Base-by-base conservation (phyloP, 495 filamentous ascomycete genomes). In the Amorphotheca resinae region DNA sequence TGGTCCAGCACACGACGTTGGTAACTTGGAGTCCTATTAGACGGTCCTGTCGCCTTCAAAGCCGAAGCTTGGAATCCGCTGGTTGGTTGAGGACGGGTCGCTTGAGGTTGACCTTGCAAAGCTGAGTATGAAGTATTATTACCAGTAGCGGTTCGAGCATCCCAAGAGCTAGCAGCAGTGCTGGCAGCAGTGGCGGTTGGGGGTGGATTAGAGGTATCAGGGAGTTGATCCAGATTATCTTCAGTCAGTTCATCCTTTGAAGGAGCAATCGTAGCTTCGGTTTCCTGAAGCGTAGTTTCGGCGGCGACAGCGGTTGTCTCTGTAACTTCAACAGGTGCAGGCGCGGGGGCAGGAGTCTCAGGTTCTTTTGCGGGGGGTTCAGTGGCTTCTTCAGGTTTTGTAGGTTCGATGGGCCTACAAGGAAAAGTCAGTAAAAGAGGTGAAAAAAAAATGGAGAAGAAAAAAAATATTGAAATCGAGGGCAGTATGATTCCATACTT, bases 1-100 rank as follows among this genome's bases (percentile, higher is more conserved):
- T 99, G 91, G 49, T 95, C 87, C 53, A 93, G 70, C 32, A 94
- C 72, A 48, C 84, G 79, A 21, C 88, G 78, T 57, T 88, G 78
- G 55, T 79, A 83, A 52, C 79, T 84, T 22, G 86, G 72, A 21
- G 79, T 78, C 33, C 88, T 78, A 32, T 62, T 61, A 33, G 69
- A 49, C 22, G 69, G 46, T 59, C 70, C 60, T 31, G 81, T 77
- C 15, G 87, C 83, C 63, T 89, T 93, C 52, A 79, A 66, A 9
- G 86, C 84, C 33, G 74, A 79, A 5, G 82, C 68, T 15, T 79
- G 82, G 55, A 75, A 91, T 39, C 80, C 80, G 47, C 62, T 70
- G 22, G 79, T 72, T 38, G 79, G 61, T 22, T 73, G 56, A 16
- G 74, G 74, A 38, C 78, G 73, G 26, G 71, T 59, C 9, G 60